phyloP scores from a whole-genome alignment of 2,329 filamentous ascomycete species.

The Sporothrix curviconia region DNA sequence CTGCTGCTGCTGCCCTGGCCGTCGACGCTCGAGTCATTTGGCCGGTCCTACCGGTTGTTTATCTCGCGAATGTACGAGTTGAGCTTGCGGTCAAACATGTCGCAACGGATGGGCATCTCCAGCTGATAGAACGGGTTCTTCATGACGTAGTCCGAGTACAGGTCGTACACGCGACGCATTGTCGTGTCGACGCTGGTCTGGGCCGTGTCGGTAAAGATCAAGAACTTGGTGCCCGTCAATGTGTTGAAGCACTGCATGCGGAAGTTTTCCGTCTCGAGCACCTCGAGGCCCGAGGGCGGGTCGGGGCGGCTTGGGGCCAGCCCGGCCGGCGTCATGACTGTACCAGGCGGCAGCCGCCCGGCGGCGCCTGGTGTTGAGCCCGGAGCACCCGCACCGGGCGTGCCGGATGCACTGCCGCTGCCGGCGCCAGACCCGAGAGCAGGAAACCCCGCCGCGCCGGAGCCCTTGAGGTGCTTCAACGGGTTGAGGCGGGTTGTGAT shows the following conservation, averaged over 20 bases:
- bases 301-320: constrained; percentile 46
- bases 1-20: not conserved
- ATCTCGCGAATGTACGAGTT: constrained; percentile 71
- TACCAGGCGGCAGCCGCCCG: constrained; percentile 8
- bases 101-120: constrained; percentile 94
- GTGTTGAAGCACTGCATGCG: constrained; percentile 95
- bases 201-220: constrained; percentile 85
- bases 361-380: not conserved
- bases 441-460: constrained; percentile 23
- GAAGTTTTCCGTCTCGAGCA: constrained; percentile 90
- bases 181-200: constrained; percentile 82
- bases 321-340: constrained; percentile 19
- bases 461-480: constrained; percentile 32
- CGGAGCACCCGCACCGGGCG: not conserved
- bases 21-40: not conserved
- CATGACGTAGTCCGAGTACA: constrained; percentile 97
- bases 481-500: constrained; percentile 60
- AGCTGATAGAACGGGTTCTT: constrained; percentile 98
- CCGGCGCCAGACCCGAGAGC: constrained; percentile 24
- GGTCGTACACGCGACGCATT: constrained; percentile 80
- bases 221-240: constrained; percentile 87
- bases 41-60: constrained; percentile 46
- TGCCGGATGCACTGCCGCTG: constrained; percentile 7
- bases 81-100: constrained; percentile 86
- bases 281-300: constrained; percentile 73